Percentiles rank a stretch among this genome's conserved stretches.
phyloP scores from a whole-genome alignment of 2,329 filamentous ascomycete species.

The Penicillium digitatum region DNA sequence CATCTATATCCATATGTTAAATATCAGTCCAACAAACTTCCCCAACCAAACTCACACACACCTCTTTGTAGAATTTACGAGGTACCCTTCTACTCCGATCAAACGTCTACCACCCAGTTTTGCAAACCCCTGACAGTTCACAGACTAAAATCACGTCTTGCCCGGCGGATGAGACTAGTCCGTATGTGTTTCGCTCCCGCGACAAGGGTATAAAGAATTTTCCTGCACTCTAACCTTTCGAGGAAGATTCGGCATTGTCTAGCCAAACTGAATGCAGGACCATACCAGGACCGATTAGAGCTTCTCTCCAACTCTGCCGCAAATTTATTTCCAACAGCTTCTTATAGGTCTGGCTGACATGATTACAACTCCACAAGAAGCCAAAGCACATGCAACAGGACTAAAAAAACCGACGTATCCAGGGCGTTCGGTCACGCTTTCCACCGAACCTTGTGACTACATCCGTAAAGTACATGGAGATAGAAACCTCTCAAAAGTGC shows the following conservation, averaged over 20 bases:
- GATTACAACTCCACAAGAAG: background rate
- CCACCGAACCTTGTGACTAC: too few relatives aligned
- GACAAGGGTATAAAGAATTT: background rate
- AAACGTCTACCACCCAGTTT: too few relatives aligned
- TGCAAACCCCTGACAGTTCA: background rate
- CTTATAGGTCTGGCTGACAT: background rate
- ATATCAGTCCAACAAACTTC: background rate
- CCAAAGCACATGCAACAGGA: background rate
- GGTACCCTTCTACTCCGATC: too few relatives aligned
- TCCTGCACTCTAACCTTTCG: background rate
- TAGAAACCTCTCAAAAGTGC: too few relatives aligned
- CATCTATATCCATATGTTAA: background rate
- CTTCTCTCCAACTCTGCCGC: background rate
- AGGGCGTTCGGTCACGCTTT: background rate
- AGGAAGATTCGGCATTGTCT: background rate
- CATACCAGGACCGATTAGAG: background rate
- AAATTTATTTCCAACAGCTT: background rate
- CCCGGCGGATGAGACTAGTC: background rate
- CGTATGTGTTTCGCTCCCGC: background rate
- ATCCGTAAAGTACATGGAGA: too few relatives aligned
- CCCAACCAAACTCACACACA: background rate
- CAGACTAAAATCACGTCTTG: background rate
- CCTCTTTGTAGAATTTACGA: background rate
- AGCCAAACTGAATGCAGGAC: background rate
- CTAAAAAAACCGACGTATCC: background rate